phyloP scores from a whole-genome alignment of 495 filamentous ascomycete species.

The Platismatia glauca region DNA sequence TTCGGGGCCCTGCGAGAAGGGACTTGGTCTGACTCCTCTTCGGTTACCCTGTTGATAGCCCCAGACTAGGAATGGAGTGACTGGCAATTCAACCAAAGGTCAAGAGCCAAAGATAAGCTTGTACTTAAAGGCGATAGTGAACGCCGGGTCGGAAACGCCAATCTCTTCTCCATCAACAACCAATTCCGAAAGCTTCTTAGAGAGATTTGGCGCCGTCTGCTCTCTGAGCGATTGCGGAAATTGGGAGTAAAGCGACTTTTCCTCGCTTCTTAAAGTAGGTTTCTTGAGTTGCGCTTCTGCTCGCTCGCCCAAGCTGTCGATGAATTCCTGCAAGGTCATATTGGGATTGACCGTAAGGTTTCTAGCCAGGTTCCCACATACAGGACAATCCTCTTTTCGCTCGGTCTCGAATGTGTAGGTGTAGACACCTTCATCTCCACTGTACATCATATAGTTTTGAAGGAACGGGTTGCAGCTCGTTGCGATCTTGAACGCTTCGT shows the following conservation, averaged over 20 bases:
- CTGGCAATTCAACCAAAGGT: neutral
- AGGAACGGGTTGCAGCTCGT: constrained; percentile 72
- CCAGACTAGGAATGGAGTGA: neutral
- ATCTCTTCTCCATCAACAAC: constrained; percentile 62
- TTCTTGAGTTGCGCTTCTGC: constrained; percentile 86
- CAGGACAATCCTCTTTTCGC: constrained; percentile 86
- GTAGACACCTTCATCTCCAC: constrained; percentile 87
- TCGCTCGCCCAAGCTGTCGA: constrained; percentile 72
- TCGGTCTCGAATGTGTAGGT: constrained; percentile 94
- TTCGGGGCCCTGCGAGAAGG: neutral
- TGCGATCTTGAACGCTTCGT: constrained; percentile 91
- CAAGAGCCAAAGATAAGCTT: constrained; percentile 41
- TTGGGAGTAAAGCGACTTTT: constrained; percentile 82
- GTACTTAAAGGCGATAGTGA: constrained; percentile 64
- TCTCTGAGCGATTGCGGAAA: constrained; percentile 70
- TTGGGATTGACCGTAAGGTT: constrained; percentile 60
- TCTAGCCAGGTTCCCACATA: constrained; percentile 76
- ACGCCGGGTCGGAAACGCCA: constrained; percentile 74
- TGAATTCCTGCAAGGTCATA: constrained; percentile 72
- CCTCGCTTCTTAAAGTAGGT: constrained; percentile 73
- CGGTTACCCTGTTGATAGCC: neutral
- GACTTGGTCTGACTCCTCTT: neutral
- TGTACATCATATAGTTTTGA: constrained; percentile 99
- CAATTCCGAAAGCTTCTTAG: constrained; percentile 61
- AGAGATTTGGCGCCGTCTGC: constrained; percentile 72